phyloP scores from a whole-genome alignment of 106 monocot species.

The Acorus calamus region DNA sequence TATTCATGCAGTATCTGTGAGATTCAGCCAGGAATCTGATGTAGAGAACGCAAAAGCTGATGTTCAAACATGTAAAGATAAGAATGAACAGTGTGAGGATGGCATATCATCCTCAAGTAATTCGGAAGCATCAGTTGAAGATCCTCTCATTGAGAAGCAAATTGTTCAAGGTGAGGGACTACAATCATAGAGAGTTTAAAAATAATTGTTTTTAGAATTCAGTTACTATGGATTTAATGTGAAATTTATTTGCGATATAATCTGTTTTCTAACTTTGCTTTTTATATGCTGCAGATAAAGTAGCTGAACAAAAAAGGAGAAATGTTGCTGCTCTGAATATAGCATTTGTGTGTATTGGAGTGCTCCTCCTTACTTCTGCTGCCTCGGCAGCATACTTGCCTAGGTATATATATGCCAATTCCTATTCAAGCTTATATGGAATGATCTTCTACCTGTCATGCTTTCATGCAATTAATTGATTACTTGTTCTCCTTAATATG shows the following conservation, averaged over 20 bases:
- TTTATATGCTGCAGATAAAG: conserved; percentile 32
- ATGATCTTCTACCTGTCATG: too few relatives aligned
- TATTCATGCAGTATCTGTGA: conserved; percentile 44
- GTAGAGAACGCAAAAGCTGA: conserved; percentile 16
- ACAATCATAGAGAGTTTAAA: neutral
- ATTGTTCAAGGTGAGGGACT: conserved; percentile 25
- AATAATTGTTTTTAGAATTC: neutral
- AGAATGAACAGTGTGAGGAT: neutral
- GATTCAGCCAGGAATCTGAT: conserved; percentile 27
- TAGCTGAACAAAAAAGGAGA: conserved; percentile 46
- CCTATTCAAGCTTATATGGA: too few relatives aligned
- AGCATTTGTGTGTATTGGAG: conserved; percentile 64
- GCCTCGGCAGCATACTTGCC: conserved; percentile 54
- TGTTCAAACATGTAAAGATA: conserved; percentile 4
- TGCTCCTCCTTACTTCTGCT: conserved; percentile 55
- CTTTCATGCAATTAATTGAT: too few relatives aligned
- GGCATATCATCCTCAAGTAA: conserved; percentile 16
- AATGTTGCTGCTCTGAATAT: conserved; percentile 65
- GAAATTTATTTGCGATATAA: neutral
- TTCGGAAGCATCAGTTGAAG: conserved; percentile 21
- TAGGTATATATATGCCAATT: conserved; percentile 27
- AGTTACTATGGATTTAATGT: neutral
- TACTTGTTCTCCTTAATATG: too few relatives aligned
- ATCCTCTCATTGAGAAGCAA: conserved; percentile 64
- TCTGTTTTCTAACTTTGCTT: neutral